phyloP scores from a whole-genome alignment of 1,284 basidiomycete genomes.

The Heterobasidion irregulare region DNA sequence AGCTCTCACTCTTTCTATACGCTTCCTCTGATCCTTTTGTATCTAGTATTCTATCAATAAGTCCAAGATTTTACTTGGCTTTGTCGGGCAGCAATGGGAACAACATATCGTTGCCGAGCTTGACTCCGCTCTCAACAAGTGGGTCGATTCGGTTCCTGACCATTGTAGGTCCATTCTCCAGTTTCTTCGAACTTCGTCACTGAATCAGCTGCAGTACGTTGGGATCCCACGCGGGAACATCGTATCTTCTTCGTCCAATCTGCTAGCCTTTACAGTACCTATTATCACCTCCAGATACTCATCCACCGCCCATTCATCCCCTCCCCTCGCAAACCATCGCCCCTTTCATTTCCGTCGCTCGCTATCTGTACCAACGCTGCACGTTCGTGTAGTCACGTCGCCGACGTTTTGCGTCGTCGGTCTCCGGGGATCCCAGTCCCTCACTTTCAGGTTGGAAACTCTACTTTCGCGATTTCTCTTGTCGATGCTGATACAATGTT shows the following conservation, averaged over 20 bases:
- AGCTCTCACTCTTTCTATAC: neutral
- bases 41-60: constrained; percentile 52
- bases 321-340: constrained; percentile 32
- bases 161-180: constrained; percentile 21
- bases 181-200: neutral
- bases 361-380: constrained; percentile 61
- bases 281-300: constrained; percentile 49
- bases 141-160: constrained; percentile 53
- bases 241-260: constrained; percentile 45
- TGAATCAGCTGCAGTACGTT: constrained; percentile 31
- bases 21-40: neutral
- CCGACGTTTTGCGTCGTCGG: constrained; percentile 31
- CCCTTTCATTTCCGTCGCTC: constrained; percentile 43
- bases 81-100: constrained; percentile 42
- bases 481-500: neutral
- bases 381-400: constrained; percentile 46
- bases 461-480: neutral
- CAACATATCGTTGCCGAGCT: constrained; percentile 49
- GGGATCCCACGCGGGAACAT: constrained; percentile 46
- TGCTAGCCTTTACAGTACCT: constrained; percentile 42
- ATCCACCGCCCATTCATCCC: constrained; percentile 61
- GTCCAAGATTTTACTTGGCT: constrained; percentile 33
- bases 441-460: constrained; percentile 17
- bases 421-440: constrained; percentile 14
- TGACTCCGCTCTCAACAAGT: constrained; percentile 53